Evolutionary conservation across 2,329 filamentous ascomycete genomes (phyloP).

Genomic region (Diplodia mutila): DNA sequence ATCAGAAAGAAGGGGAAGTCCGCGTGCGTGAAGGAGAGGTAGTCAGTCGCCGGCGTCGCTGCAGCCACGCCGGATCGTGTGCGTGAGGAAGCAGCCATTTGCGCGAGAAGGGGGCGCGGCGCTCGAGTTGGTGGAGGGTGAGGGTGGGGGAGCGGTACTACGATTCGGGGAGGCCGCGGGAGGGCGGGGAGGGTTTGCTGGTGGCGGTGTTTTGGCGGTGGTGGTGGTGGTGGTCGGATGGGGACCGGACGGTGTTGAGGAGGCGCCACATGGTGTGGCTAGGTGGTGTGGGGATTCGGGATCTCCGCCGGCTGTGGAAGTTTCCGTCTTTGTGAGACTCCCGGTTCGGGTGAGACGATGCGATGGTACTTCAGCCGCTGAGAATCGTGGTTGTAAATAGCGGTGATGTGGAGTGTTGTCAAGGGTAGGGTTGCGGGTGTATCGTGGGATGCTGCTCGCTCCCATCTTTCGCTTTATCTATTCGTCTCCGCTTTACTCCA

Average conservation of each 20-base stretch:
- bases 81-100: conserved; percentile 61
- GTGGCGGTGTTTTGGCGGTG: no score
- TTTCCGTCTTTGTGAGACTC: no score
- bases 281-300: neutral
- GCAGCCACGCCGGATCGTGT: conserved; percentile 55
- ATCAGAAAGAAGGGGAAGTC: conserved; percentile 51
- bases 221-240: conserved; percentile 26
- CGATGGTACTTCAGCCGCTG: neutral
- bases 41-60: conserved; percentile 63
- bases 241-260: neutral
- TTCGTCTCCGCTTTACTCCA: neutral
- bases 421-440: neutral
- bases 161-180: conserved; percentile 53
- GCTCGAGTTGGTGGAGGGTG: conserved; percentile 62
- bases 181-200: no score
- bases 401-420: neutral
- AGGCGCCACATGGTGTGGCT: neutral
- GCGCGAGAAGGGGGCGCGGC: conserved; percentile 61
- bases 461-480: neutral
- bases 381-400: neutral
- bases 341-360: neutral
- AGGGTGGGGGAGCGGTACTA: conserved; percentile 60
- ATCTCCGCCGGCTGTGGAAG: no score
- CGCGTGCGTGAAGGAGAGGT: conserved; percentile 59
- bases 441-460: neutral